Base-by-base conservation (phyloP, 306 rosid genomes). In the Vicia sativa region DNA sequence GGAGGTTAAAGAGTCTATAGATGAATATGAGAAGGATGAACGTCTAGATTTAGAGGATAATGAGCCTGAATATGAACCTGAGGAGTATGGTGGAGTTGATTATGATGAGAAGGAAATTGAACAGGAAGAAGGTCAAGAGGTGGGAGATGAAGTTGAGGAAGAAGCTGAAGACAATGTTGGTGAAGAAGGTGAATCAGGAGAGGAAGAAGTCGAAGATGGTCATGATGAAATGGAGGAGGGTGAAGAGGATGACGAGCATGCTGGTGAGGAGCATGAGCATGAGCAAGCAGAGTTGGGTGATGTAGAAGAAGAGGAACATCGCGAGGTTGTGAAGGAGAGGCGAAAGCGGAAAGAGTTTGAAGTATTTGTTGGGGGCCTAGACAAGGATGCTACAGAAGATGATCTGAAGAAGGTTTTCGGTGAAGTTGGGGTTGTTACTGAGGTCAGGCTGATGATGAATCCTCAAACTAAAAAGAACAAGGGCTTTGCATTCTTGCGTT, bases 401-500 rank as follows among this genome's bases (percentile, higher is more conserved):
- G 96, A 95, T 79, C 82, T 90, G 72, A 90, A 79, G 85, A 84
- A 85, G 86, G 89, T 79, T 70, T 95, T 95, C 16, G 13, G 85
- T 59, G 80, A 65, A 74, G 91, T 88, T 62, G 99, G 99, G 68
- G 86, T 84, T 70, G 92, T 95, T 63, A 88, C 82, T 68, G 97
- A 95, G 83, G 92, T 95, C 62, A 88, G 99, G 74, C 77, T 90
- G 74, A 90, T 90, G 97, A 95, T 90, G 97, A 88, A 95, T 44
- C 89, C 95, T 80, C 97, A 87, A 71, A 90, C 97, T 21, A 89
- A 88, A 80, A 95, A 88, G 78, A 90, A 90, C 68, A 95, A 95
- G 87, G 99, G 99, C 35, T 95, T 90, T 90, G 97, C 99, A 57
- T 95, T 95, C 82, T 79, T 95, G 80, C 95, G 95, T 37, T 95